Evolutionary conservation across 805 yeast species (phyloP).

Genomic region (Suhomyces faveliae): DNA sequence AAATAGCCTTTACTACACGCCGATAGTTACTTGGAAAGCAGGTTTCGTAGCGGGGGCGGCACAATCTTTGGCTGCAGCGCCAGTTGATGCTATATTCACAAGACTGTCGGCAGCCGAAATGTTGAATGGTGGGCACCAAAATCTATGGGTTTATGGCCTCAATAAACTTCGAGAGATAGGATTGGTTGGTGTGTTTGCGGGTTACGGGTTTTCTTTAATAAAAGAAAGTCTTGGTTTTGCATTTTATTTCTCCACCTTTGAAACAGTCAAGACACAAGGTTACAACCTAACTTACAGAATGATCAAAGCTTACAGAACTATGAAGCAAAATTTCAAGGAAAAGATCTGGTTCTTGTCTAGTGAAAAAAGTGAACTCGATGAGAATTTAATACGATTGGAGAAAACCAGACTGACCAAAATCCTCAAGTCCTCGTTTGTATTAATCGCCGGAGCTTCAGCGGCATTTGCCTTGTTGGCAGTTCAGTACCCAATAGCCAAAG

Average conservation of each 20-base stretch:
- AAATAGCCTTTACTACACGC: constrained; percentile 18
- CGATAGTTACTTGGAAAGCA: constrained; percentile 67
- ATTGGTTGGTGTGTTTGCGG: constrained; percentile 82
- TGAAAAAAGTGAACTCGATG: constrained; percentile 20
- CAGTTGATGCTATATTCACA: constrained; percentile 86
- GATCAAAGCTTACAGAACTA: constrained; percentile 42
- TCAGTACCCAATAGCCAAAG: constrained; percentile 78
- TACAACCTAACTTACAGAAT: constrained; percentile 47
- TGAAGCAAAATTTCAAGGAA: constrained; percentile 31
- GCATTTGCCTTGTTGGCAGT: constrained; percentile 72
- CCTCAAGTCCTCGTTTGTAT: constrained; percentile 65
- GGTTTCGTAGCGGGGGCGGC: constrained; percentile 85
- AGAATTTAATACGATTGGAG: constrained; percentile 26
- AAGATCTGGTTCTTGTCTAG: constrained; percentile 19
- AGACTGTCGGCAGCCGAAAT: constrained; percentile 77
- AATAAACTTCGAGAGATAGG: constrained; percentile 74
- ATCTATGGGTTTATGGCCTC: constrained; percentile 74
- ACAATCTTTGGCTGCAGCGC: constrained; percentile 91
- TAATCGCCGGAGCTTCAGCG: constrained; percentile 86
- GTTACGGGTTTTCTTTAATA: constrained; percentile 70
- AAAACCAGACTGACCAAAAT: constrained; percentile 43
- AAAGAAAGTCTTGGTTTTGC: constrained; percentile 87
- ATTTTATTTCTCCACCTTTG: constrained; percentile 77
- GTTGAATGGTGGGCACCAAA: constrained; percentile 61
- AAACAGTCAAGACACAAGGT: constrained; percentile 69